A percentile compares a stretch with the other conserved stretches of the same genome.
Conservation (phyloP, 2,329 filamentous ascomycete genomes). For the Akanthomyces uredinophilus region DNA sequence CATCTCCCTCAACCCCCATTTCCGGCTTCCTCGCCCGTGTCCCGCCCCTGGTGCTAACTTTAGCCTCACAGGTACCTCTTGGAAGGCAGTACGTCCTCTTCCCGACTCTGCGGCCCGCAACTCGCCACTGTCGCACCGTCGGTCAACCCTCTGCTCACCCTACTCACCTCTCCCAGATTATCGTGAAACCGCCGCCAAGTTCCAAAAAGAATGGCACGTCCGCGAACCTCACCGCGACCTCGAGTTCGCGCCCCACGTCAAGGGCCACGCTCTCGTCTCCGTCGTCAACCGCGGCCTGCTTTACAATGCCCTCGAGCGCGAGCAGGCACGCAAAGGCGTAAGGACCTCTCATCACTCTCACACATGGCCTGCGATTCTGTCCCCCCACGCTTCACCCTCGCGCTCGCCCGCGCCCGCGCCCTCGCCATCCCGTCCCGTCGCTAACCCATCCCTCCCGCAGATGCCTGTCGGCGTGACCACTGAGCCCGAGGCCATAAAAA, state of each 20-base stretch:
- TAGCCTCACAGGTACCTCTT: constrained; percentile 47
- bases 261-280: constrained; percentile 58
- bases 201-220: constrained; percentile 64
- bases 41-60: constrained; percentile 11
- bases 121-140: constrained; percentile 8
- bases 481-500: constrained; percentile 41
- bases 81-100: constrained; percentile 51
- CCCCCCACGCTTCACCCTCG: constrained; percentile 5
- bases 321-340: constrained; percentile 49
- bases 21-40: not conserved
- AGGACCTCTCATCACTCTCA: constrained; percentile 15
- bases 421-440: constrained; percentile 1
- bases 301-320: constrained; percentile 55
- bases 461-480: constrained; percentile 43
- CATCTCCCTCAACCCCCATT: constrained; percentile 13
- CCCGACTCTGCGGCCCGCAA: constrained; percentile 2
- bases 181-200: constrained; percentile 61
- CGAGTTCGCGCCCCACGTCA: constrained; percentile 59
- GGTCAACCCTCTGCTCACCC: not conserved
- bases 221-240: constrained; percentile 58
- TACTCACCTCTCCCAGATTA: constrained; percentile 46
- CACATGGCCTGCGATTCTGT: not conserved
- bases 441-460: constrained; percentile 29
- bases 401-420: not conserved
- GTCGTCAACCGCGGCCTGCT: constrained; percentile 59